These are phyloP conservation scores for Rhododendron molle DNA, from an alignment of 148 eudicot genomes.

Conservation along the genomic window DNA sequence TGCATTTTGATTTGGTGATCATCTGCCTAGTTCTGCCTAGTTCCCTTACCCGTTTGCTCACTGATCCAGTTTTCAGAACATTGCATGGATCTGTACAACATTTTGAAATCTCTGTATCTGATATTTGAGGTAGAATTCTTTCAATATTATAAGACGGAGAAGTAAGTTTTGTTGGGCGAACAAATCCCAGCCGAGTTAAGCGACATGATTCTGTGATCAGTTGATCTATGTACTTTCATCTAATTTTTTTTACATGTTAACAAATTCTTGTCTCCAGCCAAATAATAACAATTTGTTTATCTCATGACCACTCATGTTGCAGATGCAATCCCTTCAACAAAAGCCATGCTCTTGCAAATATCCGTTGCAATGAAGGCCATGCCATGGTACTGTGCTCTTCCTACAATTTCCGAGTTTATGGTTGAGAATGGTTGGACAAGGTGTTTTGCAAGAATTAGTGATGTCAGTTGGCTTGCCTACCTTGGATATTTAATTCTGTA, in stretches of 20 bases:
- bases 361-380: constrained; percentile 83
- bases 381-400: constrained; percentile 72
- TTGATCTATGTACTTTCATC: not conserved
- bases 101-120: not conserved
- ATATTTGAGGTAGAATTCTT: not conserved
- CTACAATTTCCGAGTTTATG: constrained; percentile 61
- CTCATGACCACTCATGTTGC: constrained; percentile 6
- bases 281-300: not conserved
- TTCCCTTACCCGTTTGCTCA: not conserved
- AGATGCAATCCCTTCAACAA: constrained; percentile 74
- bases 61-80: not conserved
- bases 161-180: not conserved
- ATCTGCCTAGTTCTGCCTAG: not conserved
- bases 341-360: constrained; percentile 77
- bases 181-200: not conserved
- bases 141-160: not conserved
- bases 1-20: not conserved
- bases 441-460: constrained; percentile 58
- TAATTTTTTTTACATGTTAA: not conserved
- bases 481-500: constrained; percentile 35
- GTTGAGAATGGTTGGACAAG: constrained; percentile 74
- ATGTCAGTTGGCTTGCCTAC: constrained; percentile 55
- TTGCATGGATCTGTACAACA: not conserved
- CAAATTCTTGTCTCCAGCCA: not conserved
- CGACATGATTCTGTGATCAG: not conserved